These are phyloP conservation scores for Talaromyces nanjingensis DNA, from an alignment of 495 filamentous ascomycete genomes.

Conservation along the genomic window DNA sequence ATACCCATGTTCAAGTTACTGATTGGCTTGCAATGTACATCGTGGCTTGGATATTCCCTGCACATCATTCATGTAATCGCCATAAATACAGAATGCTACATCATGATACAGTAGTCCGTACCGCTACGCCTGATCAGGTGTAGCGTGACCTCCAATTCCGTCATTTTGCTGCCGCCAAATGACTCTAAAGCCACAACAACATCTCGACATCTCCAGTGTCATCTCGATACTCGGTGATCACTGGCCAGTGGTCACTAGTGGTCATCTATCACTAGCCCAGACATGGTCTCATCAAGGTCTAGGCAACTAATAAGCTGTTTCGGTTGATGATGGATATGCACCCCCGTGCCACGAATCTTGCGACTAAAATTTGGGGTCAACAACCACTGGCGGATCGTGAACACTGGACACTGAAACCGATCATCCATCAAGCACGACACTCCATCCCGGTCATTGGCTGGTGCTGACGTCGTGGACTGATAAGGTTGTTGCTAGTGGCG, in stretches of 20 bases:
- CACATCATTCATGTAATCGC: not conserved
- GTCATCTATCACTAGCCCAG: not conserved
- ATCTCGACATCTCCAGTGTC: not conserved
- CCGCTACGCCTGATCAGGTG: not conserved
- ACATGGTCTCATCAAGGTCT: not conserved
- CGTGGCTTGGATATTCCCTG: not conserved
- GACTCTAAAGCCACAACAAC: not conserved
- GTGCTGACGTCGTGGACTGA: not conserved
- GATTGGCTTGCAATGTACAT: not conserved
- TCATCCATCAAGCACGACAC: not conserved
- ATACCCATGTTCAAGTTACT: not conserved
- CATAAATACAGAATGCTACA: not conserved
- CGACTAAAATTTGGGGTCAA: not conserved
- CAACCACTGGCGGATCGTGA: not conserved
- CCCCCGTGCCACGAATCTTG: not conserved
- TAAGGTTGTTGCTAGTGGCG: constrained; percentile 1
- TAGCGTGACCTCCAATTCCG: not conserved
- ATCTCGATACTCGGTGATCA: not conserved
- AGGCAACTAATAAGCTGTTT: not conserved
- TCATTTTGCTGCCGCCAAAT: not conserved
- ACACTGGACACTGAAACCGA: not conserved
- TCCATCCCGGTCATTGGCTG: not conserved
- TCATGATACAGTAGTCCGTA: not conserved
- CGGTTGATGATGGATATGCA: not conserved
- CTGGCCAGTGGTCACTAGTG: not conserved